Evolutionary conservation across 148 eudicot genomes (phyloP).

Genomic region (Dysphania ambrosioides): DNA sequence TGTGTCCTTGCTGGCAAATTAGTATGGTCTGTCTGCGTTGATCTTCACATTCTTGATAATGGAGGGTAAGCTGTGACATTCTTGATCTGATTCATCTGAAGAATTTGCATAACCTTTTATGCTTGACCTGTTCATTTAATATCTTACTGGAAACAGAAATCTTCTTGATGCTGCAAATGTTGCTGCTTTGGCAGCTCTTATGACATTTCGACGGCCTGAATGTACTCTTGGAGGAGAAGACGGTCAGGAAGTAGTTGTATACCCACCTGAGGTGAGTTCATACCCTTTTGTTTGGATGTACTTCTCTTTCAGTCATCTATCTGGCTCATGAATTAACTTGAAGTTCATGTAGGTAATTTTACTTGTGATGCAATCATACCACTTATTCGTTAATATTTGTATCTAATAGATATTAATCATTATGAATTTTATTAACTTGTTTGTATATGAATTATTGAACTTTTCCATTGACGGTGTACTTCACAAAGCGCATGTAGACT

Average conservation of each 20-base stretch:
- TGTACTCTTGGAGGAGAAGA: slow-evolving; percentile 78
- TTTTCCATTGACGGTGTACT: background rate
- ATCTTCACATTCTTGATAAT: slow-evolving; percentile 89
- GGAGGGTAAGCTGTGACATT: slow-evolving; percentile 57
- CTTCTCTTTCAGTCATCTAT: background rate
- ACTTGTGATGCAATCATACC: background rate
- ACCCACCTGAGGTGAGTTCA: slow-evolving; percentile 68
- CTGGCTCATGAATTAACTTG: background rate
- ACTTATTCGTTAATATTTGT: background rate
- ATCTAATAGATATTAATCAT: background rate
- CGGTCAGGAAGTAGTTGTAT: slow-evolving; percentile 69
- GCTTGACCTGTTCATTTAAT: background rate
- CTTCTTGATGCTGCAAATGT: slow-evolving; percentile 98
- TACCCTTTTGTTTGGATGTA: slow-evolving; percentile 2
- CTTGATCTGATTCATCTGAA: slow-evolving; percentile 15
- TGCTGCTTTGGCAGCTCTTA: slow-evolving; percentile 91
- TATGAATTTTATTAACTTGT: background rate
- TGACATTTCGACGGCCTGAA: slow-evolving; percentile 85
- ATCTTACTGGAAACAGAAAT: slow-evolving; percentile 46
- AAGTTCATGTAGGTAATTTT: background rate
- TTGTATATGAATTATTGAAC: background rate
- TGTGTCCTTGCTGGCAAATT: slow-evolving; percentile 82
- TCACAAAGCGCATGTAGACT: background rate
- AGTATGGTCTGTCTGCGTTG: slow-evolving; percentile 86
- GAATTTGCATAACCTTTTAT: background rate